Conservation (phyloP, 768 basidiomycete species). For the Termitomyces sp. region DNA sequence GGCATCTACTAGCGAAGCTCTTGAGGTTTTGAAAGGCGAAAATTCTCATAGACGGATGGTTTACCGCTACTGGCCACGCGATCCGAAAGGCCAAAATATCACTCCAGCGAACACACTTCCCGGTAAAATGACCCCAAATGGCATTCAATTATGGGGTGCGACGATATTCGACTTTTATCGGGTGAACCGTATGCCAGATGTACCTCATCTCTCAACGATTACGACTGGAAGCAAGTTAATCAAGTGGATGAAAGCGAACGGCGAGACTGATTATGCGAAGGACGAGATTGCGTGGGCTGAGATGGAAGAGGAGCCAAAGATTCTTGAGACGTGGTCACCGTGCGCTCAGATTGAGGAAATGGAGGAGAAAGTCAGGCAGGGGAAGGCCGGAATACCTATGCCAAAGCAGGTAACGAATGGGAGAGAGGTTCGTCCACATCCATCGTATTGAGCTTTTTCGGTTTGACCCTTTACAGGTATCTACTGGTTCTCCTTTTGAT, state of each 20-base stretch:
- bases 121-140: slow-evolving; percentile 28
- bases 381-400: too few species aligned
- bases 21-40: background rate
- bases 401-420: background rate
- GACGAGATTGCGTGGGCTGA: slow-evolving; percentile 27
- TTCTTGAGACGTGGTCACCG: slow-evolving; percentile 19
- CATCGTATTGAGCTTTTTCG: too few species aligned
- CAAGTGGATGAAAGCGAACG: slow-evolving; percentile 26
- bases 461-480: too few species aligned
- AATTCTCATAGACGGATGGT: slow-evolving; percentile 2
- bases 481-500: too few species aligned
- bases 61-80: slow-evolving; percentile 10
- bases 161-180: slow-evolving; percentile 36
- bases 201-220: slow-evolving; percentile 10
- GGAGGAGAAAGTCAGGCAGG: too few species aligned
- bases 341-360: background rate
- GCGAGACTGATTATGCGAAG: slow-evolving; percentile 25
- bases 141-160: slow-evolving; percentile 33
- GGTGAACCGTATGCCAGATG: slow-evolving; percentile 18
- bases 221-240: slow-evolving; percentile 32
- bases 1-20: background rate
- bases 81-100: slow-evolving; percentile 5
- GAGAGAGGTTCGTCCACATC: background rate
- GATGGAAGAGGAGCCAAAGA: slow-evolving; percentile 26
- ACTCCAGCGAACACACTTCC: slow-evolving; percentile 3